phyloP scores from a whole-genome alignment of 352 stramenopile species.

The Aphanomyces euteiches region DNA sequence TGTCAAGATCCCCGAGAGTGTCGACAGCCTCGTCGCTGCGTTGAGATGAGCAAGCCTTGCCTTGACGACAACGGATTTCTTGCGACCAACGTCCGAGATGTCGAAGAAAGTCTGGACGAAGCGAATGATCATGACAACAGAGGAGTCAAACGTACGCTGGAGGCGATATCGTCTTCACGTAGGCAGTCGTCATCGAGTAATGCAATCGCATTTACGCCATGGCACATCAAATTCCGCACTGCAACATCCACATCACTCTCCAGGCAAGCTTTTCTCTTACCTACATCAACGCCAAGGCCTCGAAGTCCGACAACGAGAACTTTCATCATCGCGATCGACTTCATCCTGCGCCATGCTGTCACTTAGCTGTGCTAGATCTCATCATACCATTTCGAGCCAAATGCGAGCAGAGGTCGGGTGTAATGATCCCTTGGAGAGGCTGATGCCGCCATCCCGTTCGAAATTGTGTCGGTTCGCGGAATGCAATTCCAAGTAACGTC shows the following conservation, averaged over 20 bases:
- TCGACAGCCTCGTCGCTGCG: constrained; percentile 38
- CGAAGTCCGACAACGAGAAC: constrained; percentile 46
- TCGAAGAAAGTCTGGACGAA: neutral
- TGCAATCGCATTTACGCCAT: constrained; percentile 40
- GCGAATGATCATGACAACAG: neutral
- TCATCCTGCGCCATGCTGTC: constrained; percentile 35
- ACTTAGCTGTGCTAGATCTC: neutral
- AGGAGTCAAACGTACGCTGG: constrained; percentile 29
- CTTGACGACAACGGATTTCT: constrained; percentile 19
- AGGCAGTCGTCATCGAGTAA: constrained; percentile 48
- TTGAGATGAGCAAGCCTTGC: constrained; percentile 17
- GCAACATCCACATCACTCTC: neutral
- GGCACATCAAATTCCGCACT: constrained; percentile 44
- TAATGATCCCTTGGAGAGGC: constrained; percentile 3
- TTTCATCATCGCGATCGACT: constrained; percentile 43
- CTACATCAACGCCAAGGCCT: constrained; percentile 45
- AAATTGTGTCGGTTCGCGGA: too few species aligned
- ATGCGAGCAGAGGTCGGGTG: constrained; percentile 4
- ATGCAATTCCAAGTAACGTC: too few species aligned
- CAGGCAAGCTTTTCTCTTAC: constrained; percentile 19
- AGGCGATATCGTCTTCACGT: constrained; percentile 38
- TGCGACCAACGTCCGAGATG: neutral
- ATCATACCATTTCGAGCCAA: constrained; percentile 19
- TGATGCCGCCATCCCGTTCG: neutral
- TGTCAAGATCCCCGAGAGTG: constrained; percentile 37